Evolutionary conservation across 345 rosid species (phyloP).

Genomic region (Camelina hispida): DNA sequence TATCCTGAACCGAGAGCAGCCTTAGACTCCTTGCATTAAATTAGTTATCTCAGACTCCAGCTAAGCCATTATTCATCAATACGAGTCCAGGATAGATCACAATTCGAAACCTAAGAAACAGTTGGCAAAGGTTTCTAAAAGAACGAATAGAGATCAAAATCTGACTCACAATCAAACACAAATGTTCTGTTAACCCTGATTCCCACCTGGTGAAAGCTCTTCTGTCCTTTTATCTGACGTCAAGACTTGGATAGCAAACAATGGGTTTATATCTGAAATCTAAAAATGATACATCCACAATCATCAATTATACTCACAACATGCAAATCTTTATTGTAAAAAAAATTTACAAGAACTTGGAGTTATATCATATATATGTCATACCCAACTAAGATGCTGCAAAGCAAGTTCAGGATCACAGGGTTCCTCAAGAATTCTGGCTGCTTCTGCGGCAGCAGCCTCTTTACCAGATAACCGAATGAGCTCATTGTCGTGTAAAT

Average conservation of each 20-base stretch:
- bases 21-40: slow-evolving; percentile 29
- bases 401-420: slow-evolving; percentile 84
- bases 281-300: slow-evolving; percentile 45
- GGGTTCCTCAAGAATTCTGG: slow-evolving; percentile 88
- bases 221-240: slow-evolving; percentile 76
- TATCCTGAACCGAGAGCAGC: slow-evolving; percentile 18
- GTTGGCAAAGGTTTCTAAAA: background rate
- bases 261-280: slow-evolving; percentile 82
- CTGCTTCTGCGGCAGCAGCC: slow-evolving; percentile 86
- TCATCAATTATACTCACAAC: slow-evolving; percentile 41
- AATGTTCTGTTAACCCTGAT: slow-evolving; percentile 27
- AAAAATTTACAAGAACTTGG: slow-evolving; percentile 29
- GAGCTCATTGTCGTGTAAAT: slow-evolving; percentile 48
- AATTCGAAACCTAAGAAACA: slow-evolving; percentile 26
- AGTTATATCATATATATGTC: slow-evolving; percentile 28
- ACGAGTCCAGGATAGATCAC: slow-evolving; percentile 26
- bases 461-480: slow-evolving; percentile 63
- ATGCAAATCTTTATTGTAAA: slow-evolving; percentile 7
- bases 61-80: slow-evolving; percentile 20
- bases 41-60: slow-evolving; percentile 23
- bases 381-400: slow-evolving; percentile 99
- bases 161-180: slow-evolving; percentile 37
- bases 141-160: slow-evolving; percentile 26
- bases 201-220: slow-evolving; percentile 81
- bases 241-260: slow-evolving; percentile 85